phyloP scores from a whole-genome alignment of 805 yeast species.

The Metschnikowia arizonensis region DNA sequence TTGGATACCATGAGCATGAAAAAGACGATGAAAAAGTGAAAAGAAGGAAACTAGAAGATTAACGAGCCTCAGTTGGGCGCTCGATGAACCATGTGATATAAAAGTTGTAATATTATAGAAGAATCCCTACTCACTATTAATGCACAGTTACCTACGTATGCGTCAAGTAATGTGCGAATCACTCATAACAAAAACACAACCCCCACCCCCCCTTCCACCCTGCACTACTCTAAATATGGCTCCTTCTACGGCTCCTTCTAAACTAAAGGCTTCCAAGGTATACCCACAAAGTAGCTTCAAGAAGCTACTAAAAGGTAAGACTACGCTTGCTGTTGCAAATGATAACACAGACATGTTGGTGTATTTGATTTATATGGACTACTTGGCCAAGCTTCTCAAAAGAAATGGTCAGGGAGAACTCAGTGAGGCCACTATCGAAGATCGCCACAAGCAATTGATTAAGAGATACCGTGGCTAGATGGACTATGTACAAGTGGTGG shows the following conservation, averaged over 20 bases:
- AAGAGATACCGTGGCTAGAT: conserved; percentile 35
- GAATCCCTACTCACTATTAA: background rate
- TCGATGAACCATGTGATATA: background rate
- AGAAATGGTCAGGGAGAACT: conserved; percentile 33
- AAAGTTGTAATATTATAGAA: conserved; percentile 2
- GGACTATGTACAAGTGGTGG: background rate
- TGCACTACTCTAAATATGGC: background rate
- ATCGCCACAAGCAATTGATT: conserved; percentile 30
- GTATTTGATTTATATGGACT: conserved; percentile 46
- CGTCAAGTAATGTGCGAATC: background rate
- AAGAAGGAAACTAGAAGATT: conserved; percentile 15
- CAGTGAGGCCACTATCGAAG: conserved; percentile 37
- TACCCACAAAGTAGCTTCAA: conserved; percentile 15
- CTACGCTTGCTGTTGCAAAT: conserved; percentile 17
- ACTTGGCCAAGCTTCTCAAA: conserved; percentile 38
- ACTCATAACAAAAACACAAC: background rate
- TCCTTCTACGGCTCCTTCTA: background rate
- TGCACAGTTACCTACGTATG: background rate
- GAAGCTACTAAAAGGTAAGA: conserved; percentile 8
- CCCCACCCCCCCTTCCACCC: background rate
- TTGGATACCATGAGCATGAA: conserved; percentile 3
- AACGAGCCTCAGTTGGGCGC: background rate
- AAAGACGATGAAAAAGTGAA: conserved; percentile 12
- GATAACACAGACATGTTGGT: conserved; percentile 43
- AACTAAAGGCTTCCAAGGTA: background rate